Percentiles rank a stretch among this genome's conserved stretches.
Evolutionary conservation across 805 yeast genomes (phyloP).

Genomic region (Zygoascus bituminiphila): DNA sequence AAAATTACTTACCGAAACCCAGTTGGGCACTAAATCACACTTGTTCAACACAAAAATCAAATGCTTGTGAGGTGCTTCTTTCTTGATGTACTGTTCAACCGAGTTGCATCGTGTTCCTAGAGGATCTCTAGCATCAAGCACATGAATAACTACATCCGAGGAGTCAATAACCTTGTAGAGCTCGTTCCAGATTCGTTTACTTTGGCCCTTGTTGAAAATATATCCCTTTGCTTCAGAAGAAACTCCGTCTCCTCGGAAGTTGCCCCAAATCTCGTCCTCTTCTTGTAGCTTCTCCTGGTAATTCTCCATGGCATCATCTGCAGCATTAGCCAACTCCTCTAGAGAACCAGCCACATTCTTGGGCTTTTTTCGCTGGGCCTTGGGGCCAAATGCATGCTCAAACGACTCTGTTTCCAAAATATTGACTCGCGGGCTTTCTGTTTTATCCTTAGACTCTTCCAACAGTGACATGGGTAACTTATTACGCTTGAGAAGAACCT

Average conservation of each 20-base stretch:
- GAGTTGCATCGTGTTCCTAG: slow-evolving; percentile 90
- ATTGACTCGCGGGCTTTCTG: slow-evolving; percentile 58
- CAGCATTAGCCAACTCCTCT: slow-evolving; percentile 61
- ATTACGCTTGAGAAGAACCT: slow-evolving; percentile 78
- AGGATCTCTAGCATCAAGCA: slow-evolving; percentile 96
- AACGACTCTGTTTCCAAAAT: slow-evolving; percentile 86
- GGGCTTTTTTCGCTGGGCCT: slow-evolving; percentile 88
- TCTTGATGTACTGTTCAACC: slow-evolving; percentile 85
- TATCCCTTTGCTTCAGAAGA: slow-evolving; percentile 90
- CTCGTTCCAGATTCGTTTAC: slow-evolving; percentile 98
- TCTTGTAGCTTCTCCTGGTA: slow-evolving; percentile 68
- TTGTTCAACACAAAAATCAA: slow-evolving; percentile 88
- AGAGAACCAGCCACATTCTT: slow-evolving; percentile 67
- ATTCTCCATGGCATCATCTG: slow-evolving; percentile 48
- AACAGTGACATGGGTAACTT: slow-evolving; percentile 91
- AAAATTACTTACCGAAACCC: slow-evolving; percentile 90
- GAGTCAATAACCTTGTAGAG: slow-evolving; percentile 94
- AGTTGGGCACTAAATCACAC: slow-evolving; percentile 97
- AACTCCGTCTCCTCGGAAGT: slow-evolving; percentile 62
- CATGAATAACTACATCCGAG: slow-evolving; percentile 94
- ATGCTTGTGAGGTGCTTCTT: slow-evolving; percentile 96
- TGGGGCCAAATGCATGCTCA: slow-evolving; percentile 83
- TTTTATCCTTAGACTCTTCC: slow-evolving; percentile 51
- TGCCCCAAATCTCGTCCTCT: slow-evolving; percentile 17
- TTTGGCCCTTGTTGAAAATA: slow-evolving; percentile 93